Base-by-base conservation (phyloP, 805 yeast species). In the Diddensiella caesifluorescens region DNA sequence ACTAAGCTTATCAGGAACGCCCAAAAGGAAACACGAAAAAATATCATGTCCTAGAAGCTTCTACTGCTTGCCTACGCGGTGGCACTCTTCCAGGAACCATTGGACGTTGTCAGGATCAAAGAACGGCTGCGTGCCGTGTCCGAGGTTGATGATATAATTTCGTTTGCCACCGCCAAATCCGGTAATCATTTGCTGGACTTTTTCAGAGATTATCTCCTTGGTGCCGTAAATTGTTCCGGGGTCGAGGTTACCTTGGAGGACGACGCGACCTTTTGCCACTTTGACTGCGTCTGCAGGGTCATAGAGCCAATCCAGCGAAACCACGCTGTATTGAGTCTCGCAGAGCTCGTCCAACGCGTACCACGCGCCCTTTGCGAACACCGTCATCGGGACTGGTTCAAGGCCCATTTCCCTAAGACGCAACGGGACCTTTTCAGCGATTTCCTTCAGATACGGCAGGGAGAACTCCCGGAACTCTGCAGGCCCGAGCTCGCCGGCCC, bases 111-210 rank as follows among this genome's bases (percentile, higher is more conserved):
- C 95, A 7, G 97, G 95, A 50, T 86, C 83, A 95, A 92, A 88
- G 66, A 85, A 87, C 18, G 98, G 98, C 61, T 88, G 97, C 18
- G 98, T 92, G 13, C 98, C 98, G 56, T 92, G 98, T 35, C 98
- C 98, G 58, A 92, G 84, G 69, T 92, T 92, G 54, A 90, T 81
- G 52, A 92, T 90, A 67, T 92, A 92, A 56, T 82, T 75, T 57
- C 84, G 78, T 63, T 87, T 87, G 18, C 96, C 96, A 34, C 95
- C 95, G n/a, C 92, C 92, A 60, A 92, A 92, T 4, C 89, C 95
- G 45, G 70, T 61, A 47, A 92, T 82, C 98, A 92, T 92, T 50
- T 72, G 73, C 65, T 84, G 84, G 13, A 85, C 95, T 65, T 88
- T 88, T 48, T 70, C 62, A 16, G 90, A 69, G 53, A 92, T 92